A percentile compares a stretch with the other conserved stretches of the same genome.
These are phyloP conservation scores for Coniochaeta hoffmannii DNA, from an alignment of 2,329 filamentous ascomycete species.

Conservation along the genomic window DNA sequence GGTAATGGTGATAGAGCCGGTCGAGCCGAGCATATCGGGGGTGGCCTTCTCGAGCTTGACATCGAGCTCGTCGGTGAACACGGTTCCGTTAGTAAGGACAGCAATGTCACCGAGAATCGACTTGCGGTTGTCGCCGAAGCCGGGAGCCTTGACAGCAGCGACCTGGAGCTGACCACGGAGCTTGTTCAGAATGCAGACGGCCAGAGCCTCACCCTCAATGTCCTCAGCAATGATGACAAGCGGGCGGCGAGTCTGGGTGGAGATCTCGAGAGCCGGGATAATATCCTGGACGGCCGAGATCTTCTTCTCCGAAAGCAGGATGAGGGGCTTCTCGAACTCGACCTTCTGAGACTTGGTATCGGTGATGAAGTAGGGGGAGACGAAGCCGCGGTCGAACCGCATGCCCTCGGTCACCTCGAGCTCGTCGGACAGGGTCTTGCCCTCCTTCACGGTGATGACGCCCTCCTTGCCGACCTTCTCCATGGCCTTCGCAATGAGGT, in stretches of 20 bases:
- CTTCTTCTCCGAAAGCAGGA: slow-evolving; percentile 99
- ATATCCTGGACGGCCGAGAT: slow-evolving; percentile 99
- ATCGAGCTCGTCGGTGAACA: slow-evolving; percentile 97
- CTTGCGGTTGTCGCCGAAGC: slow-evolving; percentile 99
- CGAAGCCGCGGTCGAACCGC: slow-evolving; percentile 98
- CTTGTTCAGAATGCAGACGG: slow-evolving; percentile 99
- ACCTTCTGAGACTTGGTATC: slow-evolving; percentile 98
- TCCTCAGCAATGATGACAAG: slow-evolving; percentile 99
- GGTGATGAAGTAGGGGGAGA: slow-evolving; percentile 99
- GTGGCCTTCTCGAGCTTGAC: slow-evolving; percentile 99
- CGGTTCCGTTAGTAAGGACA: slow-evolving; percentile 90
- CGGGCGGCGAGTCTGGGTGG: slow-evolving; percentile 88
- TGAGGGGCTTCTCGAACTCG: slow-evolving; percentile 98
- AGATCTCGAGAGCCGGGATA: slow-evolving; percentile 94
- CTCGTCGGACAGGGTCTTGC: slow-evolving; percentile 96
- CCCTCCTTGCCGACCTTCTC: slow-evolving; percentile 99
- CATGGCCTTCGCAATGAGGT: slow-evolving; percentile 96
- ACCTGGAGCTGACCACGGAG: slow-evolving; percentile 99
- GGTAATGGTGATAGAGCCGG: slow-evolving; percentile 97
- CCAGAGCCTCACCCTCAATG: slow-evolving; percentile 96
- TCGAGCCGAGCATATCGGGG: slow-evolving; percentile 90
- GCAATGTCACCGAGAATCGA: slow-evolving; percentile 96
- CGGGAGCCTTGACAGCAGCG: slow-evolving; percentile 95
- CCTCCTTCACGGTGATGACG: slow-evolving; percentile 99
- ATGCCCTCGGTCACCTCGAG: slow-evolving; percentile 99